phyloP scores from a whole-genome alignment of 192 early-diverging fungal genomes.

The Coemansia sp. region DNA sequence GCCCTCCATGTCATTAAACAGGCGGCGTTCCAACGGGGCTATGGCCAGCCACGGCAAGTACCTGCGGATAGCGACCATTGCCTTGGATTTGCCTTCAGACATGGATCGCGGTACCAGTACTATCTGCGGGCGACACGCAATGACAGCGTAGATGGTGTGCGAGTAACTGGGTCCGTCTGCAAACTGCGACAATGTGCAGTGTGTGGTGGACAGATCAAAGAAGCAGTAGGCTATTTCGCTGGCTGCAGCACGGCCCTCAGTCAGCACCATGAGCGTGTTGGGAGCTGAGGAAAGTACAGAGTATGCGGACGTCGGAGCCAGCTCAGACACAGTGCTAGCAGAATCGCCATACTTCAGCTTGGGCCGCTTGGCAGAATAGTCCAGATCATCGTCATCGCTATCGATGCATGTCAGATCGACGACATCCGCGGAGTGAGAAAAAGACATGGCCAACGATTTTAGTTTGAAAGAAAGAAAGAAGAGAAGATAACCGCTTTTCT shows the following conservation, averaged over 20 bases:
- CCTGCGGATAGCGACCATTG: slow-evolving; percentile 37
- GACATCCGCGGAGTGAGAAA: neutral
- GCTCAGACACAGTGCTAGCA: neutral
- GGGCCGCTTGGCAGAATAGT: slow-evolving; percentile 5
- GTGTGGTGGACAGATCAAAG: slow-evolving; percentile 21
- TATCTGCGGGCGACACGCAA: slow-evolving; percentile 28
- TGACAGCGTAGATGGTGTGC: slow-evolving; percentile 41
- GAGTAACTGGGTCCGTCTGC: slow-evolving; percentile 47
- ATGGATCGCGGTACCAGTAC: slow-evolving; percentile 39
- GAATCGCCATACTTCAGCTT: slow-evolving; percentile 2
- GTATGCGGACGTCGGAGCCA: slow-evolving; percentile 36
- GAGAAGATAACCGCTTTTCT: too few relatives aligned
- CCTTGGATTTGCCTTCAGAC: slow-evolving; percentile 42
- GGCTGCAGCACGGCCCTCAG: slow-evolving; percentile 38
- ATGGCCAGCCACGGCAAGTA: slow-evolving; percentile 45
- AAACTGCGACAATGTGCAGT: slow-evolving; percentile 43
- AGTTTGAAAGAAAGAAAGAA: neutral
- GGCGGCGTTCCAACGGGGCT: slow-evolving; percentile 19
- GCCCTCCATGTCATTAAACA: slow-evolving; percentile 33
- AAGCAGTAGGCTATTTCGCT: slow-evolving; percentile 48
- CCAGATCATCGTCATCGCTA: slow-evolving; percentile 9
- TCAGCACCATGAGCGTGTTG: slow-evolving; percentile 32
- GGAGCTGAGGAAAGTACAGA: slow-evolving; percentile 11
- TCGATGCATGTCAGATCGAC: slow-evolving; percentile 27
- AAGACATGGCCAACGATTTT: neutral